Percentiles rank a stretch among this genome's conserved stretches.
Conservation (phyloP, 2,329 filamentous ascomycete species). For the Lomentospora prolificans region DNA sequence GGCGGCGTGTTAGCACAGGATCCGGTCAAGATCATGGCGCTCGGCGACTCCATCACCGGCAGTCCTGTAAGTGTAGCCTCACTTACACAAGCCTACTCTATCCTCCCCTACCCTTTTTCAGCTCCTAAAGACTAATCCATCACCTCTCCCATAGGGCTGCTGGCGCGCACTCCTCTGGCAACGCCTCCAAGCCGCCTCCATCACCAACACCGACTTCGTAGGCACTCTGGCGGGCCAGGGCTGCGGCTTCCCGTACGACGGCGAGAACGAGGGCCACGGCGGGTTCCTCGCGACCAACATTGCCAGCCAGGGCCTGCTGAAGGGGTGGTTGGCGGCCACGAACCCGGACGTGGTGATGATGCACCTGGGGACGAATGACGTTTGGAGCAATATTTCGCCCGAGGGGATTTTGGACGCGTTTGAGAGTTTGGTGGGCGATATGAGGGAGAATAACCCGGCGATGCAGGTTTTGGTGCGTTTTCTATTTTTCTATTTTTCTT, state of each 20-base stretch:
- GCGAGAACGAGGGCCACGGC: slow-evolving; percentile 32
- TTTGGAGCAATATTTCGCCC: slow-evolving; percentile 13
- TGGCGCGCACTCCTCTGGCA: slow-evolving; percentile 33
- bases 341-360: slow-evolving; percentile 33
- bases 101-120: neutral
- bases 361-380: slow-evolving; percentile 36
- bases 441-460: slow-evolving; percentile 3
- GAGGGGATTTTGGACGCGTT: slow-evolving; percentile 3
- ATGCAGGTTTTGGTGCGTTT: slow-evolving; percentile 8
- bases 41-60: slow-evolving; percentile 35
- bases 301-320: slow-evolving; percentile 26
- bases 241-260: slow-evolving; percentile 23
- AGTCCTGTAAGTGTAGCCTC: slow-evolving; percentile 19
- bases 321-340: slow-evolving; percentile 25
- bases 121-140: neutral
- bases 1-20: neutral
- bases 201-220: slow-evolving; percentile 30
- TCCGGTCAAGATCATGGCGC: slow-evolving; percentile 10
- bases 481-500: neutral
- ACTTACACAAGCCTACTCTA: neutral
- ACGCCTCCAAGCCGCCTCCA: slow-evolving; percentile 22
- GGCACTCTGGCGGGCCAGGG: slow-evolving; percentile 27
- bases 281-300: slow-evolving; percentile 33
- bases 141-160: slow-evolving; percentile 17
- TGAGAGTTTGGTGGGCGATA: slow-evolving; percentile 5